Conservation (phyloP, 2,329 filamentous ascomycete genomes). For the Aspergillus sojae region DNA sequence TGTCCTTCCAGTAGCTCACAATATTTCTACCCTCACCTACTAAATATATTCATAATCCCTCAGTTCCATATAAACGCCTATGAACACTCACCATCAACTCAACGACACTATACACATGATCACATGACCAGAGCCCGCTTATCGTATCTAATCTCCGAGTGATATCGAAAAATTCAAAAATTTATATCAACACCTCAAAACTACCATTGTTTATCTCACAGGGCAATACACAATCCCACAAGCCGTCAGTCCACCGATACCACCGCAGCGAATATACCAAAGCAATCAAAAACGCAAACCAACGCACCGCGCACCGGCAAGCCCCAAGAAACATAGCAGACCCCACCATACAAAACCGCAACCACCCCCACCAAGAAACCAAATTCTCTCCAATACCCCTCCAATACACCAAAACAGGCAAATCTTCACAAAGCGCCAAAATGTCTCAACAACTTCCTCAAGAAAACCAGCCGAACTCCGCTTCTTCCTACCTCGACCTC, state of each 20-base stretch:
- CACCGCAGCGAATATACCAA: background rate
- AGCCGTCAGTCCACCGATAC: background rate
- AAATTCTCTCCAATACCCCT: background rate
- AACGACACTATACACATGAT: conserved; percentile 10
- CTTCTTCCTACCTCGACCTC: conserved; percentile 75
- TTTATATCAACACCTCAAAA: background rate
- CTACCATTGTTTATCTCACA: background rate
- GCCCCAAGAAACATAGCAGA: background rate
- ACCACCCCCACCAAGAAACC: background rate
- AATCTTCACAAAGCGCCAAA: background rate
- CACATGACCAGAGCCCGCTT: conserved; percentile 9
- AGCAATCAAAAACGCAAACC: background rate
- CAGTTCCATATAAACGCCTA: background rate
- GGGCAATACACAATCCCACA: background rate
- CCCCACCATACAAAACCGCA: background rate
- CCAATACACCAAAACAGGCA: background rate
- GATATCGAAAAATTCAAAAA: conserved; percentile 12
- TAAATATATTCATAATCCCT: background rate
- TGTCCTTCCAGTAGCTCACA: background rate
- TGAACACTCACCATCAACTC: background rate
- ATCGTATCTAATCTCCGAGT: conserved; percentile 16
- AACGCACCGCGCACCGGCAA: background rate
- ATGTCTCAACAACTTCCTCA: conserved; percentile 8
- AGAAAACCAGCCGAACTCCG: conserved; percentile 41
- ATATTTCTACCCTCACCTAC: background rate